Evolutionary conservation across 2,329 filamentous ascomycete genomes (phyloP), one percentile per base, ranked within the genome.

Genomic region (Colletotrichum costaricense): DNA sequence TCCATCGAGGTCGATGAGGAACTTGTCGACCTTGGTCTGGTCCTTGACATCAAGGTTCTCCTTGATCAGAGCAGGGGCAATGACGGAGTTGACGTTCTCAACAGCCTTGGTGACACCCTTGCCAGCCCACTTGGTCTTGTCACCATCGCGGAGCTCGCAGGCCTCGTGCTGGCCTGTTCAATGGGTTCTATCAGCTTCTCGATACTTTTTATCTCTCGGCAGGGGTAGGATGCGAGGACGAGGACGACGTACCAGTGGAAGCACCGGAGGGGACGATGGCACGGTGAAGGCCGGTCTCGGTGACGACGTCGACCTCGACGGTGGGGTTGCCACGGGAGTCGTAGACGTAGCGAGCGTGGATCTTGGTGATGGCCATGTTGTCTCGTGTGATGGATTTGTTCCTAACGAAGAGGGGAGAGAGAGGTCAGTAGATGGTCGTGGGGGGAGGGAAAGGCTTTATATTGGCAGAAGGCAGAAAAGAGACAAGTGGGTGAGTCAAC

Each of bases 271-370:
- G 95, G 76, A 97, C 95, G 84, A 97, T 97, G 84, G 95, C 94
- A 82, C 95, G 94, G 91, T 97, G 95, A 76, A 97, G 93, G 82
- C 95, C 95, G 79, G 93, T 96, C 88, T 97, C 94, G 80, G 94
- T 97, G 87, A 97, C 93, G 80, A 97, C 91, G 84, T 97, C 95
- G 80, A 97, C 95, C 90, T 98, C 95, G 82, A 97, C 95, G 83
- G 97, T 99, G 82, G 97, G 97, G 93, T 99, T 99, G 84, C 91
- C 91, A 84, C 97, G 96, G 85, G 97, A 98, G 91, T 99, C 97
- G 92, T 96, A 99, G 89, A 99, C 95, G 82, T 93, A 95, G 84
- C 97, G 94, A 83, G 94, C 94, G 91, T 95, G 93, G 84, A 97
- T 91, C 90, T 95, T 96, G 86, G 92, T 92, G 86, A 97, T 94